Conservation (phyloP, 192 early-diverging fungal species). For the Umbelopsis sp. region DNA sequence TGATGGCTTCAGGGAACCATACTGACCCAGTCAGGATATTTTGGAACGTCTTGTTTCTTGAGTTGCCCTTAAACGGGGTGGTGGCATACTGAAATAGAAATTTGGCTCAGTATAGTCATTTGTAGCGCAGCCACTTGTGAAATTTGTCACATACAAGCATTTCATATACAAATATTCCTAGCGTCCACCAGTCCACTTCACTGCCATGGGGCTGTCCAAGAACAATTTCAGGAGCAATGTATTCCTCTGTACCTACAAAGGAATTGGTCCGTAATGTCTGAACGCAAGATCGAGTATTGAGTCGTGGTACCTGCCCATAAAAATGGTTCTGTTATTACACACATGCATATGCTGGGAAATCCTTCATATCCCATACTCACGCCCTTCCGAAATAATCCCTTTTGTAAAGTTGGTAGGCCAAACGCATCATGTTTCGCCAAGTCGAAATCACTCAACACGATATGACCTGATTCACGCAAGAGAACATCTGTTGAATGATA, state of each 20-base stretch:
- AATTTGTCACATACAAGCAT: constrained; percentile 86
- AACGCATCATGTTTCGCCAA: constrained; percentile 73
- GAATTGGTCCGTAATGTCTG: constrained; percentile 9
- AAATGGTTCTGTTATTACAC: neutral
- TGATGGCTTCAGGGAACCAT: constrained; percentile 88
- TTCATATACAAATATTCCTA: constrained; percentile 87
- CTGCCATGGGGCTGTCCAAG: constrained; percentile 84
- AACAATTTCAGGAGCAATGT: constrained; percentile 87
- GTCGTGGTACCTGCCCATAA: constrained; percentile 1
- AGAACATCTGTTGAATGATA: neutral
- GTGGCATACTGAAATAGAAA: neutral
- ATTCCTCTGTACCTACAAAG: constrained; percentile 76
- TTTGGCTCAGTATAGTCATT: neutral
- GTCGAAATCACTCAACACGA: constrained; percentile 91
- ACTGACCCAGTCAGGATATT: constrained; percentile 32
- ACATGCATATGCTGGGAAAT: neutral
- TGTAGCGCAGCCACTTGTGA: constrained; percentile 77
- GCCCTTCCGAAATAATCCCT: neutral
- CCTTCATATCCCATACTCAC: neutral
- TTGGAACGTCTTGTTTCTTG: constrained; percentile 6
- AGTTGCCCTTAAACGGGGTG: neutral
- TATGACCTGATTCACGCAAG: constrained; percentile 58
- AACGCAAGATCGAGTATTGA: constrained; percentile 26
- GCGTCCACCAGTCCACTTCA: constrained; percentile 92
- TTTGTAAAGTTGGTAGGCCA: constrained; percentile 8